Evolutionary conservation across 1,284 basidiomycete species (phyloP), one percentile per base, ranked within the genome.

Genomic region (Rhodotorula sp.): DNA sequence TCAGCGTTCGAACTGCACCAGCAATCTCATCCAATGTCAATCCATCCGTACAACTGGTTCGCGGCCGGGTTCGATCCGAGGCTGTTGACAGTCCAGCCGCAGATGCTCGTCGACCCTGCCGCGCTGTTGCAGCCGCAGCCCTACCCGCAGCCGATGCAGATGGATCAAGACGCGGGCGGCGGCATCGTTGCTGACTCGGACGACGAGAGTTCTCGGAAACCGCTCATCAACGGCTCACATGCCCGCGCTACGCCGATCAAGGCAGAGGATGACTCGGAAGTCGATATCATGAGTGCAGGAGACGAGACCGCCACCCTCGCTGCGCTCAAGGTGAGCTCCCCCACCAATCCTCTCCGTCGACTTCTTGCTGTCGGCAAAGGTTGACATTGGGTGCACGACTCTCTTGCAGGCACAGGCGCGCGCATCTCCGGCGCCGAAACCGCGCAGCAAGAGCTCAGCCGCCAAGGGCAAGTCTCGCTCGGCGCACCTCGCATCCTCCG

Each of bases 161-260:
- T 14, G 46, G 46, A 24, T 45, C 44, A 44, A 8, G 22, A 14
- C 5, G 46, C 12, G 12, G 29, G 17, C 14, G 24, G 26, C 24
- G 33, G 37, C 24, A n/a, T 65, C 30, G 57, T 67, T 3, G 58
- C 67, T 8, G 68, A 69, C 44, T 69, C 63, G 48, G 68, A 69
- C n/a, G 63, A 59, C 5, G 68, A 66, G 8, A 42, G n/a, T 2
- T 33, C 24, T 1, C 44, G 58, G 45, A 51, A n/a, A n/a, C 20
- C n/a, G n/a, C n/a, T n/a, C 22, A 24, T 14, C 12, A 22, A 51
- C 22, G 49, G 49, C 22, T 51, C 6, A 14, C 22, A 22, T 22
- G 12, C 49, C 49, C 20, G 22, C 12, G 49, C 37, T 42, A 14
- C n/a, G 26, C 12, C 33, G 3, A 42, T 61, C 49, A 45, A 68